A percentile compares a stretch with the other conserved stretches of the same genome.
phyloP scores from a whole-genome alignment of 73 alveolate species.

The Paramecium caudatum region DNA sequence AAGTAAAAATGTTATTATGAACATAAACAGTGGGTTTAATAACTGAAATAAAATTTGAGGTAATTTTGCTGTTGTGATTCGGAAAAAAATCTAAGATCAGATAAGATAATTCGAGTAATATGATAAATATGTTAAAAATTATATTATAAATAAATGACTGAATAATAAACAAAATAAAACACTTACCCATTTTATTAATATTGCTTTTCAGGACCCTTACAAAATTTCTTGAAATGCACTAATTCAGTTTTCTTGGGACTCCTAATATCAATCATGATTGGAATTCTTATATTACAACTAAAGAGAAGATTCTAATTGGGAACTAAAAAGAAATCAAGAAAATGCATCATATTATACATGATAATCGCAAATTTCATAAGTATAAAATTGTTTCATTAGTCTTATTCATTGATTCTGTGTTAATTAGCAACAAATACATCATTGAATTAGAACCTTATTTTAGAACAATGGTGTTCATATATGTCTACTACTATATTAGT shows the following conservation, averaged over 20 bases:
- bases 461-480: slow-evolving; percentile 33
- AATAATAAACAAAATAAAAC: slow-evolving; percentile 10
- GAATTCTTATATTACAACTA: background rate
- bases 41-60: too few species aligned
- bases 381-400: slow-evolving; percentile 6
- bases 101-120: too few species aligned
- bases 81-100: too few species aligned
- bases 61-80: too few species aligned
- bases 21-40: too few species aligned
- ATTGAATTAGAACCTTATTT: slow-evolving; percentile 25
- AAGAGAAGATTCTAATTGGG: background rate
- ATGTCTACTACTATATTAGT: background rate
- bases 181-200: slow-evolving; percentile 35
- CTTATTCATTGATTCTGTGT: slow-evolving; percentile 5
- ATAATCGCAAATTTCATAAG: background rate
- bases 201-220: slow-evolving; percentile 19
- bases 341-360: slow-evolving; percentile 47
- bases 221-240: slow-evolving; percentile 31
- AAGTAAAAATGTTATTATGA: too few species aligned
- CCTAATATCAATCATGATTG: background rate
- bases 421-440: slow-evolving; percentile 18
- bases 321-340: background rate
- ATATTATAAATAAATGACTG: slow-evolving; percentile 22
- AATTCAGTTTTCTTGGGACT: slow-evolving; percentile 29
- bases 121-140: background rate